These are phyloP conservation scores for Malus asiatica DNA, from an alignment of 306 rosid genomes.

Conservation along the genomic window DNA sequence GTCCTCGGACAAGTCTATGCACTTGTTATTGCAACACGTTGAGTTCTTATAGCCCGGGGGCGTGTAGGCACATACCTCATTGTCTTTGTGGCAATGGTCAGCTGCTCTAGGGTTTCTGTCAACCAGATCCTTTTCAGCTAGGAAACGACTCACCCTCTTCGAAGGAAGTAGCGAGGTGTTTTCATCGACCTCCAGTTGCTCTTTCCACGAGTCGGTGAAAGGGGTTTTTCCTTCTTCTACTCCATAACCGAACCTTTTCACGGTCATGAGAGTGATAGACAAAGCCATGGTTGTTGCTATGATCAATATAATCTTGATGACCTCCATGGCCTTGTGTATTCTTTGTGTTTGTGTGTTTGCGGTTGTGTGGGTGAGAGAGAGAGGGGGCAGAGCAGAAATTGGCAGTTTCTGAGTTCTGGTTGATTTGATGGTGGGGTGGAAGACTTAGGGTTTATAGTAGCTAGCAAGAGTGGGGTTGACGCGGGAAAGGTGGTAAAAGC, in stretches of 20 bases:
- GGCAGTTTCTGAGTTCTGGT: not conserved
- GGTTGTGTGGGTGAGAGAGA: not conserved
- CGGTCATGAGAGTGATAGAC: slow-evolving; percentile 47
- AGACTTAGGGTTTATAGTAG: slow-evolving; percentile 36
- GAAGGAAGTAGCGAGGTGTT: slow-evolving; percentile 30
- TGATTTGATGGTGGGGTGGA: not conserved
- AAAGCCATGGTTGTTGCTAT: slow-evolving; percentile 77
- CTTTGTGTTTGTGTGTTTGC: not conserved
- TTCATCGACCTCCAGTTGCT: not conserved
- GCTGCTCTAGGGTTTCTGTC: slow-evolving; percentile 38
- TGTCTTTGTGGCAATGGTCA: slow-evolving; percentile 49
- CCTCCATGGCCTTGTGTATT: slow-evolving; percentile 52
- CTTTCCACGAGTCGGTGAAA: not conserved
- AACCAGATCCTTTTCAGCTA: slow-evolving; percentile 16
- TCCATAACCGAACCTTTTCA: slow-evolving; percentile 19
- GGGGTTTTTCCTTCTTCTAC: not conserved
- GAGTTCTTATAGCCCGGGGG: slow-evolving; percentile 21
- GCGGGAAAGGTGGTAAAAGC: slow-evolving; percentile 63
- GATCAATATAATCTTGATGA: slow-evolving; percentile 39
- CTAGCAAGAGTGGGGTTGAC: slow-evolving; percentile 40
- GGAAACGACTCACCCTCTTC: slow-evolving; percentile 51
- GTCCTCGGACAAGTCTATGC: slow-evolving; percentile 44
- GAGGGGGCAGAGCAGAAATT: not conserved
- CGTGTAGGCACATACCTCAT: slow-evolving; percentile 34
- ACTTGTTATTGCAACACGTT: slow-evolving; percentile 80